These are phyloP conservation scores for Kazachstania taianensis DNA, from an alignment of 805 yeast species.

Conservation along the genomic window DNA sequence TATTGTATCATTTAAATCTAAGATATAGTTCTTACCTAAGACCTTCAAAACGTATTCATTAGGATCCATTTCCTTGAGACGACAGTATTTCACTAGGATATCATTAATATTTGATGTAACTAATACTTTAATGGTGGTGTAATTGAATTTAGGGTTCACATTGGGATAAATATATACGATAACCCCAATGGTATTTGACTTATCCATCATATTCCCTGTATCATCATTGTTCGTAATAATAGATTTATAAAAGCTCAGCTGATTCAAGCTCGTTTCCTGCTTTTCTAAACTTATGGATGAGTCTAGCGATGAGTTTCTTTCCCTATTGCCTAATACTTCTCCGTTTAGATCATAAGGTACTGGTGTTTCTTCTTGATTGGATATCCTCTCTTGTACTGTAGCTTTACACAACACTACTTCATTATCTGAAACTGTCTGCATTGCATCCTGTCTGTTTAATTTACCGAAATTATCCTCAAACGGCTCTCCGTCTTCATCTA, in stretches of 20 bases:
- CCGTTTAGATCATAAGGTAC: constrained; percentile 31
- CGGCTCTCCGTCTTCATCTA: constrained; percentile 89
- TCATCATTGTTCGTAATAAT: constrained; percentile 24
- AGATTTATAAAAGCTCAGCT: constrained; percentile 31
- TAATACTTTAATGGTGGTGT: constrained; percentile 23
- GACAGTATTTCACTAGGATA: constrained; percentile 29
- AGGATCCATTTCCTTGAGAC: constrained; percentile 29
- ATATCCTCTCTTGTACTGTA: constrained; percentile 33
- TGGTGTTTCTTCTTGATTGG: constrained; percentile 47
- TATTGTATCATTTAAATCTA: constrained; percentile 33
- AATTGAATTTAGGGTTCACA: constrained; percentile 20
- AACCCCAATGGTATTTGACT: constrained; percentile 22
- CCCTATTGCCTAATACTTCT: constrained; percentile 5
- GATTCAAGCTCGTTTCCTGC: constrained; percentile 15
- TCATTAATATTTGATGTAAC: constrained; percentile 31
- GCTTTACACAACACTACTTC: constrained; percentile 72
- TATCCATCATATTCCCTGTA: constrained; percentile 9
- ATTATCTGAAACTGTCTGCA: constrained; percentile 67
- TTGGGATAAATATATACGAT: constrained; percentile 30
- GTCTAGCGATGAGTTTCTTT: neutral
- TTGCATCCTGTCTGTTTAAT: constrained; percentile 53
- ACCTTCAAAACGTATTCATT: constrained; percentile 30
- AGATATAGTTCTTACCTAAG: constrained; percentile 21
- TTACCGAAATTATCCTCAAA: constrained; percentile 88
- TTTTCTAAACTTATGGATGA: constrained; percentile 3